phyloP scores from a whole-genome alignment of 2,329 filamentous ascomycete genomes.

The Botryotinia calthae region DNA sequence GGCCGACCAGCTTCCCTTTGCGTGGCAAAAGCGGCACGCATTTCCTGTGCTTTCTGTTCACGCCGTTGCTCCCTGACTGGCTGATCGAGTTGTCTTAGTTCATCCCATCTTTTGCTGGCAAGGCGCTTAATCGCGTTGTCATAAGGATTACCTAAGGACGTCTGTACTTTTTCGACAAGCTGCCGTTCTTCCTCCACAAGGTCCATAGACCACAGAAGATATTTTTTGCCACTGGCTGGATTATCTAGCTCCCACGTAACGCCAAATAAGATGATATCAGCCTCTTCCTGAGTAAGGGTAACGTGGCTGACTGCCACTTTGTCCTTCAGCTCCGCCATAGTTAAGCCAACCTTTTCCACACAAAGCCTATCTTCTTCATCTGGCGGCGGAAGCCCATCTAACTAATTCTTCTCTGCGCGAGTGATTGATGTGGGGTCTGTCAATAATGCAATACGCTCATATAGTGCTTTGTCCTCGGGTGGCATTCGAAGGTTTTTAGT shows the following conservation, averaged over 20 bases:
- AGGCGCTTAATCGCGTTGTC: neutral
- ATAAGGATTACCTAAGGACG: neutral
- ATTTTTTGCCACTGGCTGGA: neutral
- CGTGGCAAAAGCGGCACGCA: neutral
- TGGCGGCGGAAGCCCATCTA: neutral
- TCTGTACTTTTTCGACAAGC: neutral
- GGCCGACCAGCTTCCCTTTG: neutral
- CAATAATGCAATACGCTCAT: neutral
- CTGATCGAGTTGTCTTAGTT: neutral
- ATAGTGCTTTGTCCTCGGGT: neutral
- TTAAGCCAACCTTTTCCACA: neutral
- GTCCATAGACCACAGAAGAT: neutral
- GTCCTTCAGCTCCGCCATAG: conserved; percentile 5
- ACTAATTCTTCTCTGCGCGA: neutral
- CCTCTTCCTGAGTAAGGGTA: conserved; percentile 4
- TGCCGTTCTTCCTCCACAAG: neutral
- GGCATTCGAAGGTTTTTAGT: neutral
- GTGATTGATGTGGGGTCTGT: neutral
- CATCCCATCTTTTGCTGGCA: too few relatives aligned
- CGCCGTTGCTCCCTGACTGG: neutral
- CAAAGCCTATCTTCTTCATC: conserved; percentile 18
- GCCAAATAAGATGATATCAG: neutral
- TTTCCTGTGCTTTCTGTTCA: neutral
- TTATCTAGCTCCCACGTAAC: neutral
- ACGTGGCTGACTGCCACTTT: neutral